Percentiles rank a stretch among this genome's conserved stretches.
phyloP scores from a whole-genome alignment of 106 monocot genomes.

The Phalaenopsis aphrodite region DNA sequence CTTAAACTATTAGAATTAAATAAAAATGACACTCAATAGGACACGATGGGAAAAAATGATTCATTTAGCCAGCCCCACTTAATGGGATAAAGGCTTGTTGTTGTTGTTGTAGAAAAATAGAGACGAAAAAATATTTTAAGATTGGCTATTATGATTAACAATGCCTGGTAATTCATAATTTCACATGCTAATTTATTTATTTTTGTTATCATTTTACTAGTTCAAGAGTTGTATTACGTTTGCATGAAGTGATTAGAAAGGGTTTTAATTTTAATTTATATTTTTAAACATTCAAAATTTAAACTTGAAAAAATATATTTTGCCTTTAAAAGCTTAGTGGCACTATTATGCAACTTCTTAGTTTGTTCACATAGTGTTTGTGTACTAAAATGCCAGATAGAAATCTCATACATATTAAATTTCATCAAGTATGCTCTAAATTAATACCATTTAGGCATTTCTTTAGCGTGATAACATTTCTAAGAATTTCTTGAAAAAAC shows the following conservation, averaged over 20 bases:
- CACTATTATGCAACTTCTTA: background rate
- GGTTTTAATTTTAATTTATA: background rate
- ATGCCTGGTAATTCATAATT: background rate
- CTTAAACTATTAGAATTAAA: too few species aligned
- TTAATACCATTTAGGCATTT: background rate
- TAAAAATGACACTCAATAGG: too few species aligned
- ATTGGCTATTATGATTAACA: background rate
- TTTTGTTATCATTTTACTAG: background rate
- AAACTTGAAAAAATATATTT: background rate
- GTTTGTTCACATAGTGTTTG: background rate
- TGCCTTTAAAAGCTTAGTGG: background rate
- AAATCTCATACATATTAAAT: background rate
- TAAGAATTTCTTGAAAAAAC: background rate
- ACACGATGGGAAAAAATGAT: too few species aligned
- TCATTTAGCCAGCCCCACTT: too few species aligned
- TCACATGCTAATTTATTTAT: background rate
- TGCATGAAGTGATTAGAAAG: background rate
- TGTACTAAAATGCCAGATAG: background rate
- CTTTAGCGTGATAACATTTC: background rate
- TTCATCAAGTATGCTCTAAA: background rate
- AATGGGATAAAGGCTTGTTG: too few species aligned
- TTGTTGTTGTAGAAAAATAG: background rate
- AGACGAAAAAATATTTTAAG: background rate
- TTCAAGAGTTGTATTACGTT: background rate
- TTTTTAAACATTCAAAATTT: background rate